These are phyloP conservation scores for Pholiota conissans DNA, from an alignment of 768 basidiomycete genomes.

Conservation along the genomic window DNA sequence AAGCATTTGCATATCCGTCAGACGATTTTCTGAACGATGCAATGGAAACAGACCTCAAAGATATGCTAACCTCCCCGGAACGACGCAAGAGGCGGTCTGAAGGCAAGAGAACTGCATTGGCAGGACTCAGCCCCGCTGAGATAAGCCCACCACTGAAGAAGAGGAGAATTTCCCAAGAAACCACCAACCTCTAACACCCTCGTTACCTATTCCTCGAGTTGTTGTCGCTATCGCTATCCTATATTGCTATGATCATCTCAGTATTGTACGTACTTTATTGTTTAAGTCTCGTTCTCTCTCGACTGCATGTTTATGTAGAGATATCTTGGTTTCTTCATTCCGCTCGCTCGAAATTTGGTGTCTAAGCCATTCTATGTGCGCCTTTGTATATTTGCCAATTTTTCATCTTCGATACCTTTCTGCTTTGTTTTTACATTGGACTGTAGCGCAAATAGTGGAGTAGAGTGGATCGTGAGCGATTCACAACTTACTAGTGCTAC, in stretches of 20 bases:
- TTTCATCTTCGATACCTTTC: neutral
- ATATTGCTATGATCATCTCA: constrained; percentile 18
- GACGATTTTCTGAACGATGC: constrained; percentile 20
- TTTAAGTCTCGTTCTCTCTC: constrained; percentile 20
- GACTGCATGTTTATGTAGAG: constrained; percentile 3
- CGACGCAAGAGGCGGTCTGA: constrained; percentile 24
- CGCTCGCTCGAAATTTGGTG: constrained; percentile 10
- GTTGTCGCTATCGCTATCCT: constrained; percentile 23
- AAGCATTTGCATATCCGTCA: constrained; percentile 51
- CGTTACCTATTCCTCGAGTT: constrained; percentile 5
- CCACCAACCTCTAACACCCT: constrained; percentile 9
- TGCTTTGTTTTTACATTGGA: constrained; percentile 8
- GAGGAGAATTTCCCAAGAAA: constrained; percentile 39
- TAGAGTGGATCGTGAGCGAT: constrained; percentile 11
- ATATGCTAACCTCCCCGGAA: constrained; percentile 28
- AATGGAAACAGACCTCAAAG: constrained; percentile 33
- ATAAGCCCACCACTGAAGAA: constrained; percentile 49
- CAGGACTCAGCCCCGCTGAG: constrained; percentile 15
- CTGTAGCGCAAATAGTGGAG: too few species aligned
- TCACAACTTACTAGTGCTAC: neutral
- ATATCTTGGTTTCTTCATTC: constrained; percentile 6
- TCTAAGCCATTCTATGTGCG: constrained; percentile 2
- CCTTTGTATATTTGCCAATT: constrained; percentile 3
- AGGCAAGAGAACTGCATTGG: constrained; percentile 14
- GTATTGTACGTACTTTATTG: constrained; percentile 24